Conservation (phyloP, 1,284 basidiomycete genomes). For the Ustilago loliicola region DNA sequence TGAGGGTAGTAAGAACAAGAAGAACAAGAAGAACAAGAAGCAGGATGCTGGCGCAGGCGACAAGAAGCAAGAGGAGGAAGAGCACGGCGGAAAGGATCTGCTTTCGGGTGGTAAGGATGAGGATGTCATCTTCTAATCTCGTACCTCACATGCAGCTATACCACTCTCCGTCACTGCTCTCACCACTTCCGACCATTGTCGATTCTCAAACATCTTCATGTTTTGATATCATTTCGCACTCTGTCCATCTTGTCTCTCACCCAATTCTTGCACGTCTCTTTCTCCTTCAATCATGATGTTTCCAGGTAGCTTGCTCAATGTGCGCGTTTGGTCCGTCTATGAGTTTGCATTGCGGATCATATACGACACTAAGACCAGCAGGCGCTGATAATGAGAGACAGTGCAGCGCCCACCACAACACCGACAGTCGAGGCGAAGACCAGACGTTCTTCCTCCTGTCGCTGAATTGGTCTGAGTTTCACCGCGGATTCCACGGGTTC, state of each 20-base stretch:
- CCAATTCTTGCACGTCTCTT: conserved; percentile 1
- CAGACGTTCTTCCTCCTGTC: conserved; percentile 29
- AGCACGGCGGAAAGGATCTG: conserved; percentile 52
- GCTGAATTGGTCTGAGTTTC: too few species aligned
- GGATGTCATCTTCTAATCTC: conserved; percentile 67
- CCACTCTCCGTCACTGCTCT: neutral
- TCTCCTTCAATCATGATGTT: too few species aligned
- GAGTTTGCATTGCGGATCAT: neutral
- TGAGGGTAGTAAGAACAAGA: conserved; percentile 22
- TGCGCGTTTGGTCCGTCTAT: neutral
- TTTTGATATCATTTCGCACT: neutral
- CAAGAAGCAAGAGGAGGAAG: conserved; percentile 15
- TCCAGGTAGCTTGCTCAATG: too few species aligned
- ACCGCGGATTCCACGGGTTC: neutral
- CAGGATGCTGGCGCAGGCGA: conserved; percentile 1
- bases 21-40: conserved; percentile 25
- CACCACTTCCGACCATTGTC: neutral
- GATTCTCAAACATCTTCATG: neutral
- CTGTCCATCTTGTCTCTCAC: neutral
- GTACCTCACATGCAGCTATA: neutral
- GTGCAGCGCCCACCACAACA: conserved; percentile 40
- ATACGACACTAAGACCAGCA: conserved; percentile 29
- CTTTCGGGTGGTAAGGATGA: conserved; percentile 67
- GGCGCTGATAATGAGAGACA: conserved; percentile 42
- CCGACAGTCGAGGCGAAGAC: conserved; percentile 48